Base-by-base conservation (phyloP, 331 rosid species). In the Malus hybrid region DNA sequence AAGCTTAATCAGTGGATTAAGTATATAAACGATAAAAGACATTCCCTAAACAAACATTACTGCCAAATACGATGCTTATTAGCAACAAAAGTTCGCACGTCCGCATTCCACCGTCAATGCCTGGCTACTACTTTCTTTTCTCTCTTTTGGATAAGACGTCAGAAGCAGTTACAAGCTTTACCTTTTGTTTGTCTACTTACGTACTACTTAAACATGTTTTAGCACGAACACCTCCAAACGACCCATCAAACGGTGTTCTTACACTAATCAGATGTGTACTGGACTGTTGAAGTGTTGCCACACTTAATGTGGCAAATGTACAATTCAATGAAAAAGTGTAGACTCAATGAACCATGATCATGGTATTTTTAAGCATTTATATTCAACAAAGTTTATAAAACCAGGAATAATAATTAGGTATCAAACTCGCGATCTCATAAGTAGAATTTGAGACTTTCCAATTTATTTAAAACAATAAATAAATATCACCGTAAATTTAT, bases 91-190 rank as follows among this genome's bases (percentile, higher is more conserved):
- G 61, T 63, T 65, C 71, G 31, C 80, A 69, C 80, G 82, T 75
- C 77, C 60, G 65, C 75, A 29, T 75, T 76, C 82, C 86, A 82
- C 78, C 12, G 34, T 67, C 77, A 16, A 32, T 13, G 27, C 5
- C 10, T 13, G 6, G 12, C 67, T 14, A 12, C 7, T 28, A 15
- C 39, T 7, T 14, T 62, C 2, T 13, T 27, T 62, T 54, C 24
- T 24, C 8, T 33, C 67, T 19, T 29, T n/a, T 57, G 3, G 13
- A 57, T 57, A 2, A 3, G 63, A 57, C 63, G 63, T 22, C 29
- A 57, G 4, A 57, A 20, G 63, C 29, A n/a, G 4, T 57, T 57
- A 20, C 12, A 22, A 20, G 28, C 63, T 57, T 20, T 3, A 10
- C 28, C 10, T 56, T 56, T 4, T n/a, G 28, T 4, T 24, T 24